Evolutionary conservation across 2,329 filamentous ascomycete genomes (phyloP), one percentile per base, ranked within the genome.

Genomic region (Epichloe aotearoae): DNA sequence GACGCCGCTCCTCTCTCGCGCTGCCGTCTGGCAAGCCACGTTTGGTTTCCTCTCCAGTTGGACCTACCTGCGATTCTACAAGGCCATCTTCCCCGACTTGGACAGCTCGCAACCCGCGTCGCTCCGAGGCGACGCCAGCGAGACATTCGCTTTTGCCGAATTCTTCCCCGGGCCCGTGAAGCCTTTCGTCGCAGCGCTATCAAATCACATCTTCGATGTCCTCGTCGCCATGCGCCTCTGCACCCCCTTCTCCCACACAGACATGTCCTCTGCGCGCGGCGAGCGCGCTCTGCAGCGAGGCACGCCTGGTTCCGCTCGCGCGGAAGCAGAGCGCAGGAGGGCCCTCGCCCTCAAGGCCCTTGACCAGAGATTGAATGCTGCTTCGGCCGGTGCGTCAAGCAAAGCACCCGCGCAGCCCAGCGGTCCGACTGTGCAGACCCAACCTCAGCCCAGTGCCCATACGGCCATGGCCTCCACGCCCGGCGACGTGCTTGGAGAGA

Each of bases 31-130:
- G 63, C 79, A 96, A 53, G 81, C 87, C 49, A 73, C 86, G 66
- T 84, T 85, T 58, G 90, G 88, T 52, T 86, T 98, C 66, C 66
- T 96, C 54, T 84, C 83, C 11, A 89, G 88, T 66, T 98, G 91
- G 91, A 88, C 86, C 42, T 97, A 97, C 67, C 81, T 98, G 17
- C 88, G 93, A 58, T 98, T 97, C 74, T 96, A 88, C 74, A 95
- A 95, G 70, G 70, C 75, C 51, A 79, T 83, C 52, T 83, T 84
- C 61, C 80, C 82, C 50, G 82, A 85, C 59, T 77, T 85, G 54
- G 81, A 84, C 59, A 71, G 76, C 12, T 75, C 76, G 10, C 80
- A 84, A 60, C 67, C 76, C 2, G 64, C 74, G 5, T 73, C 77
- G 8, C 79, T 95, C 58, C 86, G 84, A 56, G 93, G 93, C 55